Conservation (phyloP, 179 eudicot genomes). For the Heliamphora pulchella region DNA sequence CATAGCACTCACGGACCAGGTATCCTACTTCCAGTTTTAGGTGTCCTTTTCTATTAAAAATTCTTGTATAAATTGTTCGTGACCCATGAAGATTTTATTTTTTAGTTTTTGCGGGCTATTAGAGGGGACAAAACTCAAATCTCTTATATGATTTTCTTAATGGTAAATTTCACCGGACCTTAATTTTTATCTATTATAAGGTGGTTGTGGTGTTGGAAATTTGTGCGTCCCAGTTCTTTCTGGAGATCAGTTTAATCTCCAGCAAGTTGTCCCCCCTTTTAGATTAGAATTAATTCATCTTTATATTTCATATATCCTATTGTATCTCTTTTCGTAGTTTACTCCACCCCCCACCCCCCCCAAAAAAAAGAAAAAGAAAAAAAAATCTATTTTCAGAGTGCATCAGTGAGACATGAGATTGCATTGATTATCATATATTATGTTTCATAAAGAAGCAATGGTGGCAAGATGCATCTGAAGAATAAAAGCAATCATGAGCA, state of each 20-base stretch:
- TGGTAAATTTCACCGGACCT: not conserved
- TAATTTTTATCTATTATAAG: no score
- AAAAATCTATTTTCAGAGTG: not conserved
- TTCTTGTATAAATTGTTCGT: not conserved
- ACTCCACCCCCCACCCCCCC: no score
- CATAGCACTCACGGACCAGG: constrained; percentile 69
- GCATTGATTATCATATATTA: not conserved
- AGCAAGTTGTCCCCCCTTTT: not conserved
- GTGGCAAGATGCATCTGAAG: not conserved
- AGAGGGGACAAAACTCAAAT: no score
- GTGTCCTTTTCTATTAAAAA: not conserved
- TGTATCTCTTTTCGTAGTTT: not conserved
- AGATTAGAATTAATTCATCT: not conserved
- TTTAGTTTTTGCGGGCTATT: not conserved
- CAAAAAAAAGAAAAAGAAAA: no score
- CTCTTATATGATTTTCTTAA: no score
- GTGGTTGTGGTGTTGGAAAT: not conserved
- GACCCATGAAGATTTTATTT: not conserved
- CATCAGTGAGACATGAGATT: not conserved
- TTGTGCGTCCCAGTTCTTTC: not conserved
- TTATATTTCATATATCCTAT: not conserved
- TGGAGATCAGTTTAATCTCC: not conserved
- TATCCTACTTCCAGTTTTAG: constrained; percentile 15
- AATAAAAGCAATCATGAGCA: not conserved
- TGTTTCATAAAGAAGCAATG: not conserved